phyloP scores from a whole-genome alignment of 257 asterid genomes.

The Salvia miltiorrhiza region DNA sequence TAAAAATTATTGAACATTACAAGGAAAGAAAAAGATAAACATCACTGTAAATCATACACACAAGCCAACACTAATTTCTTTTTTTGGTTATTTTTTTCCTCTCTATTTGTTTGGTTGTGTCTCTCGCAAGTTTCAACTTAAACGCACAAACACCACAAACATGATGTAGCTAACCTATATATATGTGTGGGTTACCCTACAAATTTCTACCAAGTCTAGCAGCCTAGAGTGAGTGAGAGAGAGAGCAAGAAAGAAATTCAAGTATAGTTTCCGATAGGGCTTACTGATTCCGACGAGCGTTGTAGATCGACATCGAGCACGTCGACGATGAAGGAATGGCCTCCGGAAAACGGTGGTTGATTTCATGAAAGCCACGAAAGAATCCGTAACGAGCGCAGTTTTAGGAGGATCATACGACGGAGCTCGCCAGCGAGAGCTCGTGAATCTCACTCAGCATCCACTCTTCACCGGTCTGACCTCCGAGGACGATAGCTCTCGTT shows the following conservation, averaged over 20 bases:
- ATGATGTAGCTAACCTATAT: conserved; percentile 23
- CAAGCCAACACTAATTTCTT: neutral
- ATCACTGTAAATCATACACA: conserved; percentile 20
- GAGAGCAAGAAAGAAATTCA: conserved; percentile 11
- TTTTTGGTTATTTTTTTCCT: neutral
- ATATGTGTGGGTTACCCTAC: conserved; percentile 14
- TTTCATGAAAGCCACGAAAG: conserved; percentile 1
- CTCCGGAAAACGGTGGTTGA: neutral
- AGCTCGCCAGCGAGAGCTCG: conserved; percentile 45
- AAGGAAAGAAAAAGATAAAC: neutral
- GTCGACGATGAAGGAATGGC: conserved; percentile 10
- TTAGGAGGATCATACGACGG: conserved; percentile 27
- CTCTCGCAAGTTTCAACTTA: conserved; percentile 24
- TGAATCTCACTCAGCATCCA: conserved; percentile 49
- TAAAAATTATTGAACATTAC: conserved; percentile 5
- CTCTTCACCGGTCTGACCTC: conserved; percentile 53
- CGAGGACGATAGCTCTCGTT: conserved; percentile 43
- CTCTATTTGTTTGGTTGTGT: conserved; percentile 9
- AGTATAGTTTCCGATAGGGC: conserved; percentile 1
- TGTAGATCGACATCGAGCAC: neutral
- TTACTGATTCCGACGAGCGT: neutral
- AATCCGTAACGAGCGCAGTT: neutral
- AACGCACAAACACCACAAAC: conserved; percentile 19
- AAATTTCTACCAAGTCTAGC: conserved; percentile 29
- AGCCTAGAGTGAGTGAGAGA: conserved; percentile 16